phyloP scores from a whole-genome alignment of 2,329 filamentous ascomycete genomes.

The Catunica adiposa region DNA sequence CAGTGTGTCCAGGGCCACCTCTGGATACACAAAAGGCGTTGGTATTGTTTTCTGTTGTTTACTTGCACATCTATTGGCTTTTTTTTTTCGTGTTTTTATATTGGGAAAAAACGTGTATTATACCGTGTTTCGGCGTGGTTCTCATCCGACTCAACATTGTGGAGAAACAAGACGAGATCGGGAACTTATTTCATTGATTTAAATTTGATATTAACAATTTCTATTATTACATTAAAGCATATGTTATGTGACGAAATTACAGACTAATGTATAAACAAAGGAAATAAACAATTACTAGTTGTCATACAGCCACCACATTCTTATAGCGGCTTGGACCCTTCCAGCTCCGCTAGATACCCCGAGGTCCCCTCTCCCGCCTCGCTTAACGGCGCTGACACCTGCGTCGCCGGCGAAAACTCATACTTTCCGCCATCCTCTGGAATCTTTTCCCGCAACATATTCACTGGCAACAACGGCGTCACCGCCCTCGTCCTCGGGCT shows the following conservation, averaged over 20 bases:
- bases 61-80: neutral
- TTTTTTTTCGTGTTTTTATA: neutral
- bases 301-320: neutral
- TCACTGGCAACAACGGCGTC: neutral
- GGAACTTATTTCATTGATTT: neutral
- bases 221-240: neutral
- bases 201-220: neutral
- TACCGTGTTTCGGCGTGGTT: neutral
- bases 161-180: neutral
- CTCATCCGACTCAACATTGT: neutral
- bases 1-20: neutral
- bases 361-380: neutral
- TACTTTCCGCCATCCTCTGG: too few relatives aligned
- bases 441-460: too few relatives aligned
- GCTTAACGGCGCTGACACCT: too few relatives aligned
- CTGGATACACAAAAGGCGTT: constrained; percentile 10
- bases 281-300: neutral
- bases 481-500: constrained; percentile 5
- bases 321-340: constrained; percentile 9
- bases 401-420: too few relatives aligned
- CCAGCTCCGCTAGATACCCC: constrained; percentile 1
- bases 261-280: neutral
- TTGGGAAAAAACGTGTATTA: neutral
- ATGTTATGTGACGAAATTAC: neutral
- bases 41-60: constrained; percentile 1